Base-by-base conservation (phyloP, 2,329 filamentous ascomycete genomes). In the Fusarium devonianum region DNA sequence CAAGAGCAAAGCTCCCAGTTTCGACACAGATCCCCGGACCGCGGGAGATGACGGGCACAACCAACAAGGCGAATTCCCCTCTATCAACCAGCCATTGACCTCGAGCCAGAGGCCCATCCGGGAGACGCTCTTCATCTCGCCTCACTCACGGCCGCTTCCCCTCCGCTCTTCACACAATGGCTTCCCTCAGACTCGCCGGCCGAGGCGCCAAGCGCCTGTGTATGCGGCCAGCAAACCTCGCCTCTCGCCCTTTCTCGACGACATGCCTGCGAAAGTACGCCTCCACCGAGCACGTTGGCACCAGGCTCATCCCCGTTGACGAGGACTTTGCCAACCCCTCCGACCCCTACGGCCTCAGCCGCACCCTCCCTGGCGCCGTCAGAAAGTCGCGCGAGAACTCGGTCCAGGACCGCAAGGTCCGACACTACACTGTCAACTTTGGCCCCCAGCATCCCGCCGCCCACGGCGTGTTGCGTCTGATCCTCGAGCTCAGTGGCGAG, bases 381-480 rank as follows among this genome's bases (percentile, higher is more conserved):
- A 75, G 81, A 64, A 75, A 77, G 66, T 69, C 72, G 58, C 70
- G 71, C 62, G 77, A 81, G 60, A 77, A 75, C 64, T 76, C 74
- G 49, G 71, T 83, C 56, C 73, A 71, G 57, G 73, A 77, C 75
- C 88, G 93, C 74, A 97, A 97, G 83, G 89, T 99, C 72, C 87
- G 94, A 63, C 94, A 99, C 78, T 99, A 99, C 79, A 99, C 94
- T 6, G 93, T 99, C 80, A 99, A 99, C 82, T 99, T 99, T 69
- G 94, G 94, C 47, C 94, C 94, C 60, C 94, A 99, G 82, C 94
- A 99, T 81, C 94, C 94, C 28, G 94, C 94, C 61, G 95, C 94
- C 67, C 94, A 99, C 84, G 94, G 94, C 69, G 94, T 99, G 85
- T 78, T 99, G 76, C 91, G 94, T 45, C 78, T 99, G 77, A 99